These are phyloP conservation scores for Colletotrichum falcatum DNA, from an alignment of 2,329 filamentous ascomycete genomes.

Conservation along the genomic window DNA sequence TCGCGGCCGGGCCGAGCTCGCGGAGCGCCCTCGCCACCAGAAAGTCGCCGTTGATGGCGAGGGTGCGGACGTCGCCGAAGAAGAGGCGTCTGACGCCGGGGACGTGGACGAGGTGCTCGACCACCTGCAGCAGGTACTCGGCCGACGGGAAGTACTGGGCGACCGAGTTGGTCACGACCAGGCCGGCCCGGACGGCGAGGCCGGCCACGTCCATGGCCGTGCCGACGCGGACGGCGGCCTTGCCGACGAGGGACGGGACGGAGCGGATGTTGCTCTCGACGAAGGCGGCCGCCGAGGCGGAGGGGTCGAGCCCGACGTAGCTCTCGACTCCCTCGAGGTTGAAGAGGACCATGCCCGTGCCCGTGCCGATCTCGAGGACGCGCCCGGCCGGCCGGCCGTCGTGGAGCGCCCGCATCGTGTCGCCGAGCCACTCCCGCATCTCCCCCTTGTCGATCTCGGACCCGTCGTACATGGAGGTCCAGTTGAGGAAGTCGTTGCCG, in stretches of 20 bases:
- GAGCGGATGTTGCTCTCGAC: constrained; percentile 38
- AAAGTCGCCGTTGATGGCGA: constrained; percentile 42
- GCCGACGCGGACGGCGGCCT: constrained; percentile 41
- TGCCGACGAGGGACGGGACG: constrained; percentile 30
- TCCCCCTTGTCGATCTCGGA: constrained; percentile 44
- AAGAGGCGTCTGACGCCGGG: constrained; percentile 24
- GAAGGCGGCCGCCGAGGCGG: constrained; percentile 43
- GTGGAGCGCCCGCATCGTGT: constrained; percentile 45
- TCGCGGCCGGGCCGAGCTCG: background rate
- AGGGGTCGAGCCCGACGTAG: constrained; percentile 48
- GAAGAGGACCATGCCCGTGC: constrained; percentile 50
- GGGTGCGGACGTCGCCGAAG: constrained; percentile 44
- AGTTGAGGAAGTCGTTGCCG: constrained; percentile 47
- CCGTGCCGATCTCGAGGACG: constrained; percentile 48
- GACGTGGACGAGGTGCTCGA: constrained; percentile 34
- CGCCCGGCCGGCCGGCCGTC: constrained; percentile 1
- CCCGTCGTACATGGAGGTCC: constrained; percentile 51
- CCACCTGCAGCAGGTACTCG: constrained; percentile 43
- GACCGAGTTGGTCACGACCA: constrained; percentile 44
- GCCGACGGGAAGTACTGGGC: constrained; percentile 46
- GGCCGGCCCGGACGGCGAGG: background rate
- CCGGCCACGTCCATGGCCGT: constrained; percentile 40
- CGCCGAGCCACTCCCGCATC: constrained; percentile 51
- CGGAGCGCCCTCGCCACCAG: constrained; percentile 26
- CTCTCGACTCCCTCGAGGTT: constrained; percentile 44